phyloP scores from a whole-genome alignment of 2,329 filamentous ascomycete genomes.

The Nigrograna mackinnonii region DNA sequence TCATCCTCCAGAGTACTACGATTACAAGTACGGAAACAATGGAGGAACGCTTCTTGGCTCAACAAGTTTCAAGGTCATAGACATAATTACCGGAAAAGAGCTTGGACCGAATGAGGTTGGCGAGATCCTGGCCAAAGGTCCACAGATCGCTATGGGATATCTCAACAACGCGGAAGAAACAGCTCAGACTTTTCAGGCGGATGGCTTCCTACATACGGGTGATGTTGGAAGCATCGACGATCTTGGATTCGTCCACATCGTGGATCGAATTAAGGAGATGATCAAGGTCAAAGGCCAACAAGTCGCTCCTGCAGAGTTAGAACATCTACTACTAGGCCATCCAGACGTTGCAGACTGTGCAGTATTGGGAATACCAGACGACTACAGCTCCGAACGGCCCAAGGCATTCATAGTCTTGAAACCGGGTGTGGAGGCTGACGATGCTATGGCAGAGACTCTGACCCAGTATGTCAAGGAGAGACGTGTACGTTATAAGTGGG shows the following conservation, averaged over 20 bases:
- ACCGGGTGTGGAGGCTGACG: conserved; percentile 29
- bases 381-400: conserved; percentile 54
- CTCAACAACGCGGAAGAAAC: conserved; percentile 49
- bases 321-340: conserved; percentile 63
- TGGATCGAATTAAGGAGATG: conserved; percentile 69
- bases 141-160: conserved; percentile 57
- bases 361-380: conserved; percentile 57
- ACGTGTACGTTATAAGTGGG: conserved; percentile 52
- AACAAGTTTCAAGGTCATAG: conserved; percentile 65
- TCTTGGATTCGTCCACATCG: conserved; percentile 61
- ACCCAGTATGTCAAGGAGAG: conserved; percentile 47
- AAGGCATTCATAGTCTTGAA: conserved; percentile 50
- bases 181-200: conserved; percentile 48
- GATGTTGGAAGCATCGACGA: conserved; percentile 60
- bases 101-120: conserved; percentile 56
- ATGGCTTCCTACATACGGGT: conserved; percentile 62
- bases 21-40: conserved; percentile 60
- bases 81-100: conserved; percentile 58
- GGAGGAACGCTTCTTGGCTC: conserved; percentile 61
- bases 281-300: conserved; percentile 69
- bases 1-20: conserved; percentile 60
- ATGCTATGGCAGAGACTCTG: conserved; percentile 37
- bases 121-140: conserved; percentile 53
- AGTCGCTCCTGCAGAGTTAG: conserved; percentile 66
- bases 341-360: conserved; percentile 60